phyloP scores from a whole-genome alignment of 805 yeast genomes.

The Candida sonorensis region DNA sequence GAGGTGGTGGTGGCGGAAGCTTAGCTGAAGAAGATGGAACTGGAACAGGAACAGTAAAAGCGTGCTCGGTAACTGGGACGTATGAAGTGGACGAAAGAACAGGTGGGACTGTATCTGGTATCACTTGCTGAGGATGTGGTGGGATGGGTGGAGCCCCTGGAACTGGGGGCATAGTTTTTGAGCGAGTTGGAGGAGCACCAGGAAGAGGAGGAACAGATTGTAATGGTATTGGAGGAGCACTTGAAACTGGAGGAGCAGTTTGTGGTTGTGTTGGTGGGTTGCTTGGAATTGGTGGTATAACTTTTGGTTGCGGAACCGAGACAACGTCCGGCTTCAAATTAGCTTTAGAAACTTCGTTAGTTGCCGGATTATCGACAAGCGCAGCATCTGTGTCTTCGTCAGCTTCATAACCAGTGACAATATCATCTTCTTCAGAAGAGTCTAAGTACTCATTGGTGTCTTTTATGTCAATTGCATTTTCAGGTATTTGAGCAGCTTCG shows the following conservation, averaged over 20 bases:
- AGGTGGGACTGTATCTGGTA: slow-evolving; percentile 14
- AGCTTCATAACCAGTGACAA: slow-evolving; percentile 61
- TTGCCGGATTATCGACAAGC: slow-evolving; percentile 5
- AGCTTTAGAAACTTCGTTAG: slow-evolving; percentile 11
- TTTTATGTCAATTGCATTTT: not conserved
- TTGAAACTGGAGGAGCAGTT: slow-evolving; percentile 10
- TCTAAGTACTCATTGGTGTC: slow-evolving; percentile 3
- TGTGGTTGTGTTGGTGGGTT: too few relatives aligned
- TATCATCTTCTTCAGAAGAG: slow-evolving; percentile 14
- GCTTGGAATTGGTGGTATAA: slow-evolving; percentile 5
- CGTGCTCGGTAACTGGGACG: too few relatives aligned
- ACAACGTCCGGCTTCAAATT: too few relatives aligned
- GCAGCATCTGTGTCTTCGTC: slow-evolving; percentile 45
- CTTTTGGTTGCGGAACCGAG: slow-evolving; percentile 8
- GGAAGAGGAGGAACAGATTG: slow-evolving; percentile 12
- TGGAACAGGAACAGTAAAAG: too few relatives aligned
- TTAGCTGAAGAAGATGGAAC: too few relatives aligned
- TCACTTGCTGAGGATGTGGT: slow-evolving; percentile 21
- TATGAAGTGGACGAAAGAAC: slow-evolving; percentile 10
- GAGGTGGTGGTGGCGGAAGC: slow-evolving; percentile 13
- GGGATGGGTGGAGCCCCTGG: slow-evolving; percentile 6
- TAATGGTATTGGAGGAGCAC: slow-evolving; percentile 9
- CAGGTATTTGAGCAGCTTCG: slow-evolving; percentile 1
- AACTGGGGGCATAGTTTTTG: not conserved
- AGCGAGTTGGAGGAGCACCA: slow-evolving; percentile 3